These are phyloP conservation scores for Lipomyces yarrowii DNA, from an alignment of 1,139 yeast species.

Conservation along the genomic window DNA sequence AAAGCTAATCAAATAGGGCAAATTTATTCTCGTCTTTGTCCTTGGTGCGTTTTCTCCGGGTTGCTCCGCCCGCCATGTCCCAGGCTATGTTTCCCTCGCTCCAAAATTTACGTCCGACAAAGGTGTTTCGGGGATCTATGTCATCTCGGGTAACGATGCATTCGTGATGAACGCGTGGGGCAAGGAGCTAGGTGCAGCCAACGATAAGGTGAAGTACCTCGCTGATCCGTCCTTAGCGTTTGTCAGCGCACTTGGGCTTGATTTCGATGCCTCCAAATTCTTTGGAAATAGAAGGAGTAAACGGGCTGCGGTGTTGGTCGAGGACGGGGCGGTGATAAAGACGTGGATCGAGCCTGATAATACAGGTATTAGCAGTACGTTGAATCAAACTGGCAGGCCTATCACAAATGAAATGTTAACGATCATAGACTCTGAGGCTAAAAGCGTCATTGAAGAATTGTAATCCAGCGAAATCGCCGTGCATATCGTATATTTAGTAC, in stretches of 20 bases:
- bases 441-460: conserved; percentile 46
- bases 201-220: conserved; percentile 53
- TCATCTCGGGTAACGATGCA: conserved; percentile 82
- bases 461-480: neutral
- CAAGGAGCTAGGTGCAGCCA: conserved; percentile 49
- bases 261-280: conserved; percentile 69
- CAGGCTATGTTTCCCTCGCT: conserved; percentile 65
- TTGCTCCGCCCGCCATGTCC: conserved; percentile 76
- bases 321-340: conserved; percentile 68
- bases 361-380: conserved; percentile 56
- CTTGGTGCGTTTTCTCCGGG: conserved; percentile 94
- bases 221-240: conserved; percentile 81
- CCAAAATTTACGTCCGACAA: conserved; percentile 56
- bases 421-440: conserved; percentile 50
- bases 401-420: neutral
- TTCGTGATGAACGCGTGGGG: conserved; percentile 86
- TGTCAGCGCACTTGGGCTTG: conserved; percentile 62
- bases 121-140: conserved; percentile 62
- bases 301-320: conserved; percentile 75
- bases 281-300: conserved; percentile 76
- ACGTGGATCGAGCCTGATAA: conserved; percentile 81
- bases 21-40: conserved; percentile 70
- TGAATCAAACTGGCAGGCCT: neutral
- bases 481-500: neutral
- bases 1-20: conserved; percentile 44